These are phyloP conservation scores for Polysphondylium violaceum DNA, from an alignment of 78 protist species.

Conservation along the genomic window DNA sequence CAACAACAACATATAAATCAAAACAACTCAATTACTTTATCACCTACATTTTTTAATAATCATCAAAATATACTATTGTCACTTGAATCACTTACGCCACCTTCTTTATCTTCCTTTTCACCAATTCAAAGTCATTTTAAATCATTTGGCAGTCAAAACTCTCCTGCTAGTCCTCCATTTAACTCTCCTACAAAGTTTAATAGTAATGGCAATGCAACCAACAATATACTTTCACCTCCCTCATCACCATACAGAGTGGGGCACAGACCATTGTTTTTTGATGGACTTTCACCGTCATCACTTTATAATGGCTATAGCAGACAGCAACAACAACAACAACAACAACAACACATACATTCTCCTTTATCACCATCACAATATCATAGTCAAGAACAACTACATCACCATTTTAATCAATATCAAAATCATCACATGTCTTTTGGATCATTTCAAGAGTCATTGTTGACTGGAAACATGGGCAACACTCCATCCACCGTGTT, in stretches of 20 bases:
- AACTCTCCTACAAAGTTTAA: background rate
- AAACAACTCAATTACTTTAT: too few relatives aligned
- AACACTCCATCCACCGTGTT: constrained; percentile 74
- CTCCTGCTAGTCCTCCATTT: constrained; percentile 46
- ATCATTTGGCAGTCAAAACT: constrained; percentile 13
- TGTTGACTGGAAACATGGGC: constrained; percentile 57
- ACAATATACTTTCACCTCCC: constrained; percentile 31
- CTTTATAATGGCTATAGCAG: background rate
- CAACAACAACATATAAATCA: too few relatives aligned
- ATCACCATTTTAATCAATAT: too few relatives aligned
- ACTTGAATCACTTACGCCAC: constrained; percentile 10
- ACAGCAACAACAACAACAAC: background rate
- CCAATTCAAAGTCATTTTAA: constrained; percentile 9
- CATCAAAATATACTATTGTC: background rate
- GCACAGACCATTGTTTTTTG: constrained; percentile 52
- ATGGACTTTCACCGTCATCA: constrained; percentile 21
- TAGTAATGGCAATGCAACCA: background rate
- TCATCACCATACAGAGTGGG: constrained; percentile 59
- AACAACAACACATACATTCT: background rate
- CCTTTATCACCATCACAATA: background rate
- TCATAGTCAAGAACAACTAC: background rate
- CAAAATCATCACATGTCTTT: constrained; percentile 9
- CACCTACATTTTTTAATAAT: too few relatives aligned
- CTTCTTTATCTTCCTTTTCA: constrained; percentile 38
- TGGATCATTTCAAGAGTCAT: constrained; percentile 77